Base-by-base conservation (phyloP, 1,284 basidiomycete species). In the Rhizopogon hawkerae region DNA sequence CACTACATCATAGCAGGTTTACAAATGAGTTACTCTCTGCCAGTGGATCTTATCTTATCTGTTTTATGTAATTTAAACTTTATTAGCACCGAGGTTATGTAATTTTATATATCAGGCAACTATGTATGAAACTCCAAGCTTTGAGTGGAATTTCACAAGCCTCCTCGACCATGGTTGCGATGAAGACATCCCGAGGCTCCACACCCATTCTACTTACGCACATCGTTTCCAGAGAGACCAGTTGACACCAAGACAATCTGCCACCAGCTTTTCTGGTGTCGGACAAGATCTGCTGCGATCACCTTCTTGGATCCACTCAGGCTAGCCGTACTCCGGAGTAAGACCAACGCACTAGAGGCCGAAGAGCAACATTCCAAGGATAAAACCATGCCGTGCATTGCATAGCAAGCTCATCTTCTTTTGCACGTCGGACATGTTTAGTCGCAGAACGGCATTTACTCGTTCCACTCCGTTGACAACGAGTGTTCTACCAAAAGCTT, bases 151-250 rank as follows among this genome's bases (percentile, higher is more conserved):
- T 31, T 42, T 31, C 11, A 31, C 41, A 18, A 18, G 29, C 23
- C 18, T 29, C 26, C 29, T 6, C 29, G 26, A 42, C 39, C 16
- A 16, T 29, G 24, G 39, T 41, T 41, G 14, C 39, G 39, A 42
- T 31, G 38, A 29, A 41, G 14, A 29, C 14, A 6, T 16, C 23
- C 9, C 23, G 10, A 29, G 6, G 14, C 5, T 31, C 4, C 16
- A 31, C 2, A 35, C n/a, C 2, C 9, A 8, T 31, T 31, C 8
- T 10, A 31, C 29, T 31, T 10, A 31, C 10, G 26, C 11, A 3
- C 31, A 11, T 8, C 26, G 41, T 43, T 43, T 43, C 41, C 41
- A 43, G 16, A 43, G 41, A 5, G 29, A 43, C 41, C 14, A 43
- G 7, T 7, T 43, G 41, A 42, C 26, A 31, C 26, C 16, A 16